Conservation (phyloP, 768 basidiomycete genomes). For the Crucibulum laeve region DNA sequence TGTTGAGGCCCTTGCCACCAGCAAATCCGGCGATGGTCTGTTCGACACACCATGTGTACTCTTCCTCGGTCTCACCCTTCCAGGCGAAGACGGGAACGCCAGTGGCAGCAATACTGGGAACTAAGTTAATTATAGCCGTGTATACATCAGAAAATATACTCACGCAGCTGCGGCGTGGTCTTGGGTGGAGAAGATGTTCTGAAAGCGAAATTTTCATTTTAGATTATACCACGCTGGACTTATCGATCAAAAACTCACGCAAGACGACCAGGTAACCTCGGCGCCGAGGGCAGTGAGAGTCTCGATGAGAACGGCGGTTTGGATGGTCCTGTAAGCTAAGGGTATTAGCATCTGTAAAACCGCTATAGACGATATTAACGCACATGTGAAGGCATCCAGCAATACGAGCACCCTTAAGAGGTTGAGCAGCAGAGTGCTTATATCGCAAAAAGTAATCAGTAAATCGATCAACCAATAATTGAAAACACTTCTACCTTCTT, state of each 20-base stretch:
- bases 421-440: constrained; percentile 76
- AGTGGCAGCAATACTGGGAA: constrained; percentile 84
- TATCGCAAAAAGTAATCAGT: constrained; percentile 18
- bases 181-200: constrained; percentile 99
- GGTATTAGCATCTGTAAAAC: neutral
- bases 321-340: constrained; percentile 88
- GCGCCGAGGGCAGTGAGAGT: constrained; percentile 94
- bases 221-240: neutral
- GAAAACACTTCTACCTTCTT: constrained; percentile 55
- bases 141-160: constrained; percentile 20
- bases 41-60: constrained; percentile 97
- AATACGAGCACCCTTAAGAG: constrained; percentile 91
- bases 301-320: constrained; percentile 98
- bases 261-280: constrained; percentile 98
- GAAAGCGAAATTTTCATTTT: constrained; percentile 2
- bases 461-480: constrained; percentile 7
- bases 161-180: constrained; percentile 98
- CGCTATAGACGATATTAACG: constrained; percentile 13
- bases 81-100: constrained; percentile 98
- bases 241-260: constrained; percentile 47
- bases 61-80: constrained; percentile 99
- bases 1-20: constrained; percentile 81
- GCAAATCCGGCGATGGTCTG: constrained; percentile 91
- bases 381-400: constrained; percentile 98
- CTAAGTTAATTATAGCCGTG: constrained; percentile 3